phyloP scores from a whole-genome alignment of 2,329 filamentous ascomycete genomes.

The Diaporthe helianthi region DNA sequence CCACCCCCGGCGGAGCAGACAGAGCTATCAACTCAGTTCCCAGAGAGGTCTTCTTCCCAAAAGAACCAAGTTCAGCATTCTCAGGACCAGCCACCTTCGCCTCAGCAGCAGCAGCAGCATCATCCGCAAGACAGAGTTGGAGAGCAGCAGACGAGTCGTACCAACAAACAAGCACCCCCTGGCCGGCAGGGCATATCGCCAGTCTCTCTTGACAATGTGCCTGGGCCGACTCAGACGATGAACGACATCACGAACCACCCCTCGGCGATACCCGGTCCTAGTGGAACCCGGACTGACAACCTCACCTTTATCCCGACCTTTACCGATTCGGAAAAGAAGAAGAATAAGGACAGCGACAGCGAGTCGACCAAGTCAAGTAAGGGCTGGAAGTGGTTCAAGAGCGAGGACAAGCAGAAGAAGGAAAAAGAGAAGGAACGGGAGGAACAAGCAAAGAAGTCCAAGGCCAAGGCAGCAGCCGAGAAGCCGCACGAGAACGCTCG shows the following conservation, averaged over 20 bases:
- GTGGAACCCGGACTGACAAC: conserved; percentile 72
- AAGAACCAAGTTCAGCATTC: conserved; percentile 48
- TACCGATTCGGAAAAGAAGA: conserved; percentile 71
- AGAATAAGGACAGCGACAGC: conserved; percentile 73
- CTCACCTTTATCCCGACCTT: conserved; percentile 83
- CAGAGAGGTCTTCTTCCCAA: conserved; percentile 64
- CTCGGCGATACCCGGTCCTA: conserved; percentile 73
- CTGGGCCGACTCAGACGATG: conserved; percentile 55
- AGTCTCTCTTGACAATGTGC: conserved; percentile 41
- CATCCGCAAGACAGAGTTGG: conserved; percentile 34
- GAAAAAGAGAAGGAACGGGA: conserved; percentile 70
- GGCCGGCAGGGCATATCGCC: conserved; percentile 36
- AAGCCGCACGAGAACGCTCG: conserved; percentile 79
- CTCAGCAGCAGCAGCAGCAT: conserved; percentile 34
- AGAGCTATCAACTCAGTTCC: conserved; percentile 49
- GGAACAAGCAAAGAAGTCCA: conserved; percentile 73
- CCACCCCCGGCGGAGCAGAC: conserved; percentile 53
- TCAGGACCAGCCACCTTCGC: conserved; percentile 43
- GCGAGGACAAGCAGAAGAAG: conserved; percentile 79
- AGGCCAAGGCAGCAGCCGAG: conserved; percentile 63
- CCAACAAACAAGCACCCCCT: conserved; percentile 41
- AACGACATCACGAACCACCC: conserved; percentile 72
- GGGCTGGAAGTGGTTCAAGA: conserved; percentile 83
- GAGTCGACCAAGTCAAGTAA: conserved; percentile 79
- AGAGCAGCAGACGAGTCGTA: conserved; percentile 44